These are phyloP conservation scores for Fomitiporia mediterranea DNA, from an alignment of 1,284 basidiomycete genomes.

Conservation along the genomic window DNA sequence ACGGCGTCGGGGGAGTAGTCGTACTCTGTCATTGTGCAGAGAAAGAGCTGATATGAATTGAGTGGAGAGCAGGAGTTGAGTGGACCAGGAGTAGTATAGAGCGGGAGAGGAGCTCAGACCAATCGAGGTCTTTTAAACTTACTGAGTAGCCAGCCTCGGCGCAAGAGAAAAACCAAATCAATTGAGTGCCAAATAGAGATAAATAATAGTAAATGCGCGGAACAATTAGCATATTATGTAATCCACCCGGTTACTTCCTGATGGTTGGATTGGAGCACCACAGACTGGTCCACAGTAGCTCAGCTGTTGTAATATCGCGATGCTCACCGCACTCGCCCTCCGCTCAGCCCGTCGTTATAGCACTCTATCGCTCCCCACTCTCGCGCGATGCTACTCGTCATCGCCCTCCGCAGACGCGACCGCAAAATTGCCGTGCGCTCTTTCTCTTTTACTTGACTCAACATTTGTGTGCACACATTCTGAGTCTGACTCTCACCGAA, in stretches of 20 bases:
- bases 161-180: too few species aligned
- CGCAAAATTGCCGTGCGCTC: too few species aligned
- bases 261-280: too few species aligned
- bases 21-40: conserved; percentile 45
- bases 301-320: not conserved
- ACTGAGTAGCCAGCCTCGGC: not conserved
- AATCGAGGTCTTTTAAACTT: not conserved
- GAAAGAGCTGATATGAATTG: not conserved
- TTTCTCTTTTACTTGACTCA: too few species aligned
- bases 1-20: conserved; percentile 50
- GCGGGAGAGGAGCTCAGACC: not conserved
- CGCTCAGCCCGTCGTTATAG: too few species aligned
- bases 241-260: too few species aligned
- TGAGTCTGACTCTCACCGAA: conserved; percentile 3
- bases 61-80: not conserved
- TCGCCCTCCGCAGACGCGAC: too few species aligned
- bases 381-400: not conserved
- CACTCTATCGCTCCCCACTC: not conserved
- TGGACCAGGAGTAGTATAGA: not conserved
- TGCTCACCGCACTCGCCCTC: too few species aligned
- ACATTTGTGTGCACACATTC: too few species aligned
- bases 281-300: too few species aligned
- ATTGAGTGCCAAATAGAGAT: too few species aligned
- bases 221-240: too few species aligned
- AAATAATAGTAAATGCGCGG: not conserved